Conservation (phyloP, 83 land plant genomes). For the Picea mariana region DNA sequence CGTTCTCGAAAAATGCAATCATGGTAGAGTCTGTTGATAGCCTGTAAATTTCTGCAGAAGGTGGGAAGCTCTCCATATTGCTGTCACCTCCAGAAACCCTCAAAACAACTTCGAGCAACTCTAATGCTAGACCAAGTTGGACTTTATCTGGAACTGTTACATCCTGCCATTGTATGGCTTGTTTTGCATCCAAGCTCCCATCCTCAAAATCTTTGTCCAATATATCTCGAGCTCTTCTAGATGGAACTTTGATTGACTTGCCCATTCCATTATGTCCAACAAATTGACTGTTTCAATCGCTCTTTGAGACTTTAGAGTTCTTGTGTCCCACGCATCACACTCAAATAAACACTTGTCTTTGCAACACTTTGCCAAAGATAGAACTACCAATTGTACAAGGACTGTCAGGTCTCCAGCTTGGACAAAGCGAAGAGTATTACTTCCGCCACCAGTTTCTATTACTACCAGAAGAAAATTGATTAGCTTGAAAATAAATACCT, state of each 20-base stretch:
- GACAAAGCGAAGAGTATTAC: constrained; percentile 38
- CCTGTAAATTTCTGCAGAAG: constrained; percentile 35
- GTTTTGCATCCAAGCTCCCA: constrained; percentile 59
- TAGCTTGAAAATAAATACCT: constrained; percentile 58
- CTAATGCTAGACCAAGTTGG: constrained; percentile 50
- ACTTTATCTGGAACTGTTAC: constrained; percentile 44
- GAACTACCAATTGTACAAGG: constrained; percentile 40
- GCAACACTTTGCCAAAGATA: constrained; percentile 30
- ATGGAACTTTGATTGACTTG: constrained; percentile 43
- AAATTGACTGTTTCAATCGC: constrained; percentile 17
- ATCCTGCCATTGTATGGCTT: constrained; percentile 58
- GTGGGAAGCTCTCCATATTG: constrained; percentile 40
- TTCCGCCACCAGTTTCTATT: constrained; percentile 44
- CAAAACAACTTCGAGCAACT: constrained; percentile 49
- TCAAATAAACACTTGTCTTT: too few relatives aligned
- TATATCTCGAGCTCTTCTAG: constrained; percentile 50
- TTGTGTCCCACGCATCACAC: too few relatives aligned
- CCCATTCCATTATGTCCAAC: constrained; percentile 31
- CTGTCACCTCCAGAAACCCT: constrained; percentile 48
- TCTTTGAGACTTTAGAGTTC: neutral
- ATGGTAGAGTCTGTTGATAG: too few relatives aligned
- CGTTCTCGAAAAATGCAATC: too few relatives aligned
- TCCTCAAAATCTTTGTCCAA: constrained; percentile 42
- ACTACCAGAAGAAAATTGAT: constrained; percentile 37
- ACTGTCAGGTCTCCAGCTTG: constrained; percentile 46